Conservation (phyloP, 768 basidiomycete species). For the Russula olivacea region DNA sequence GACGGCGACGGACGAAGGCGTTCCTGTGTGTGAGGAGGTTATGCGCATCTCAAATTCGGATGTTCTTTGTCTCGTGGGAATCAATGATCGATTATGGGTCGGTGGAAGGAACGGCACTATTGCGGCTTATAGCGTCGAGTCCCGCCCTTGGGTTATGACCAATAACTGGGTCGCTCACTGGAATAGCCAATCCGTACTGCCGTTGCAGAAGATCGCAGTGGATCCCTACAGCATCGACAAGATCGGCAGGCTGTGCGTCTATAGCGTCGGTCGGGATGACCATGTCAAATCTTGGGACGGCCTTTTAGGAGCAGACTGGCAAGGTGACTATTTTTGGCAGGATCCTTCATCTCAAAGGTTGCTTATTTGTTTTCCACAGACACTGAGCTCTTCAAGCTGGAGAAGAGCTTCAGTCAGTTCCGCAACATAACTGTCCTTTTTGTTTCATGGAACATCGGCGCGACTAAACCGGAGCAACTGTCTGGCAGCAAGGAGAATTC, state of each 20-base stretch:
- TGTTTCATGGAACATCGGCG: conserved; percentile 91
- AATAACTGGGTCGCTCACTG: conserved; percentile 86
- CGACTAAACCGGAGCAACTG: conserved; percentile 74
- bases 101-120: conserved; percentile 81
- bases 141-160: conserved; percentile 77
- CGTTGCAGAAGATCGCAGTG: conserved; percentile 58
- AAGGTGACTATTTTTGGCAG: conserved; percentile 50
- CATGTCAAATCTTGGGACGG: conserved; percentile 85
- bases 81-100: conserved; percentile 80
- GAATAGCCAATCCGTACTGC: conserved; percentile 35
- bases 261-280: conserved; percentile 72
- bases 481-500: conserved; percentile 61
- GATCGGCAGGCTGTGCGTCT: conserved; percentile 60
- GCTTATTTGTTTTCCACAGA: conserved; percentile 40
- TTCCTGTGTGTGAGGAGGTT: conserved; percentile 64
- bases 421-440: conserved; percentile 71
- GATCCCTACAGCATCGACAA: conserved; percentile 73
- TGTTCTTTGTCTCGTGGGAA: conserved; percentile 78
- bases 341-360: background rate
- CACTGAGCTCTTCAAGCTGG: conserved; percentile 65
- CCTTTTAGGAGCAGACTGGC: conserved; percentile 74
- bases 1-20: conserved; percentile 45
- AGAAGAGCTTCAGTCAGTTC: conserved; percentile 73
- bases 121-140: conserved; percentile 67
- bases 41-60: conserved; percentile 77